Evolutionary conservation across 345 rosid species (phyloP).

Genomic region (Hibiscus tridactylites): DNA sequence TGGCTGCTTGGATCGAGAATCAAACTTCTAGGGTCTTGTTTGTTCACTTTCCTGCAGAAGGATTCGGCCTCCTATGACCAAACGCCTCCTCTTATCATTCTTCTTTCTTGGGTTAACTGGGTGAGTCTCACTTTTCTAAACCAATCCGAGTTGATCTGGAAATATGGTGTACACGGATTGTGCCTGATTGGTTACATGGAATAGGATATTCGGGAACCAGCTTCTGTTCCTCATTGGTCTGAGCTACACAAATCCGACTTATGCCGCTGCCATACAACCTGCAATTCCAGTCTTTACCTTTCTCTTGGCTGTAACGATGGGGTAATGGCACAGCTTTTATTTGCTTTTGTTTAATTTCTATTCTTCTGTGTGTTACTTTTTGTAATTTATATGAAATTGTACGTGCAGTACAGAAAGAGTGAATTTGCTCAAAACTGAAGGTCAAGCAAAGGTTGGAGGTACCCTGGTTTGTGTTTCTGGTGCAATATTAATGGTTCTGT

Average conservation of each 20-base stretch:
- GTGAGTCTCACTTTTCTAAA: slow-evolving; percentile 32
- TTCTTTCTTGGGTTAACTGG: slow-evolving; percentile 89
- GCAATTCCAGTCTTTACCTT: slow-evolving; percentile 96
- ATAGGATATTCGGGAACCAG: slow-evolving; percentile 97
- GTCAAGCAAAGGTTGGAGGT: slow-evolving; percentile 85
- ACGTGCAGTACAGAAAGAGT: slow-evolving; percentile 95
- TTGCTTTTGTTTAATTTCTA: background rate
- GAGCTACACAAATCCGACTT: slow-evolving; percentile 91
- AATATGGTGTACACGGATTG: background rate
- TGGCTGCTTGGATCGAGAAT: background rate
- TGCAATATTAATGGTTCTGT: slow-evolving; percentile 77
- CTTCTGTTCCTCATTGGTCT: slow-evolving; percentile 91
- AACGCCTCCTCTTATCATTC: slow-evolving; percentile 55
- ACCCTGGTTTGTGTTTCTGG: slow-evolving; percentile 77
- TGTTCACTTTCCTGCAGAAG: slow-evolving; percentile 43
- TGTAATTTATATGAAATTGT: slow-evolving; percentile 16
- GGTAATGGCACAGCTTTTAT: slow-evolving; percentile 40
- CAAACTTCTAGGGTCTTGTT: slow-evolving; percentile 12
- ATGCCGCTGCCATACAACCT: slow-evolving; percentile 98
- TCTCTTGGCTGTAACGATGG: slow-evolving; percentile 81
- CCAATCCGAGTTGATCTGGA: background rate
- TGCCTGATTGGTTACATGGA: slow-evolving; percentile 12
- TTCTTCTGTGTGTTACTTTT: slow-evolving; percentile 9
- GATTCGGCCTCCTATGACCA: slow-evolving; percentile 66
- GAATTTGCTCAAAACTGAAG: slow-evolving; percentile 70